A percentile compares a stretch with the other conserved stretches of the same genome.
Conservation (phyloP, 768 basidiomycete genomes). For the Chalciporus chontae region DNA sequence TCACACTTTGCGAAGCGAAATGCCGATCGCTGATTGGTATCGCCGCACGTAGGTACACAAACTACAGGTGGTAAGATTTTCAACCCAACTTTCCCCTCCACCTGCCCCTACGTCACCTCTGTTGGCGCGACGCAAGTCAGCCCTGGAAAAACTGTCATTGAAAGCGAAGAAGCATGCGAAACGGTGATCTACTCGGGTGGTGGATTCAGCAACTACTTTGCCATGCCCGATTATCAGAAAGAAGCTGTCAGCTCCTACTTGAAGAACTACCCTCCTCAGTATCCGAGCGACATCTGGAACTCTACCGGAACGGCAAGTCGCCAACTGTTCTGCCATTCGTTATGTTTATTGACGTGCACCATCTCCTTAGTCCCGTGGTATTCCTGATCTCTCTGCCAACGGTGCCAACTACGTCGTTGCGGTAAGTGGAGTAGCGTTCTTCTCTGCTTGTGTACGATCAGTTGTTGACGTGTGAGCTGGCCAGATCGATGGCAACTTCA, state of each 20-base stretch:
- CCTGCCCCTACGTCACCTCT: conserved; percentile 49
- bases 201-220: conserved; percentile 41
- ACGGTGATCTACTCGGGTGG: conserved; percentile 45
- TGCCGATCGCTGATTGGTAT: neutral
- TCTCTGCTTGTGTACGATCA: neutral
- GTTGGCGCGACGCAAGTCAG: conserved; percentile 48
- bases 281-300: conserved; percentile 25
- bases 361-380: conserved; percentile 30
- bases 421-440: conserved; percentile 5
- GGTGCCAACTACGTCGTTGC: conserved; percentile 31
- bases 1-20: neutral
- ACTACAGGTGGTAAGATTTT: conserved; percentile 47
- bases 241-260: conserved; percentile 31
- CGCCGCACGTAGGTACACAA: conserved; percentile 18
- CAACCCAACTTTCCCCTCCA: conserved; percentile 49
- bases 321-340: neutral
- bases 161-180: conserved; percentile 51
- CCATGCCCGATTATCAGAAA: conserved; percentile 39
- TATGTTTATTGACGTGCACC: neutral
- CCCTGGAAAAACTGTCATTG: conserved; percentile 29
- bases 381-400: conserved; percentile 37
- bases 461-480: neutral
- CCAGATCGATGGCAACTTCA: conserved; percentile 26
- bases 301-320: conserved; percentile 23
- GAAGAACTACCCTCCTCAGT: conserved; percentile 27